A percentile compares a stretch with the other conserved stretches of the same genome.
Evolutionary conservation across 164 flowering plant species (phyloP).

Genomic region (Vitis rotundifolia): DNA sequence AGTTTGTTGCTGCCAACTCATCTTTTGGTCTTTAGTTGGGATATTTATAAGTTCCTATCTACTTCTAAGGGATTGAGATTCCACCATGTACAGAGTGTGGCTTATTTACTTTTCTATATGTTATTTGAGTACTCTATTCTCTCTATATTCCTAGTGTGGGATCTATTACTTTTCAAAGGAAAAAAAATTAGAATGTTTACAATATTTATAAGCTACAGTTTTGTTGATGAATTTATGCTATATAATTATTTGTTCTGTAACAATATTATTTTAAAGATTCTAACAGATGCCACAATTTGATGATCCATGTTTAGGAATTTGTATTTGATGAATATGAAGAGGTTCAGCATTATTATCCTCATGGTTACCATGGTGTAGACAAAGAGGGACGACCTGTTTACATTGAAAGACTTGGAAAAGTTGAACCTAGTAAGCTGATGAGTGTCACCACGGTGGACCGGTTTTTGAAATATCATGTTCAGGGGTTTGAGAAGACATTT

Average conservation of each 20-base stretch:
- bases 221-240: no score
- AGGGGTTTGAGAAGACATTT: slow-evolving; percentile 82
- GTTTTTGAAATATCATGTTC: slow-evolving; percentile 73
- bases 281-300: not conserved
- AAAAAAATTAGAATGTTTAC: no score
- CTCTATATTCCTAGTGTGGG: no score
- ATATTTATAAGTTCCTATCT: not conserved
- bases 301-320: slow-evolving; percentile 45
- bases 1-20: not conserved
- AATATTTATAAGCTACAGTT: no score
- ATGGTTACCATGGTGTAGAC: slow-evolving; percentile 81
- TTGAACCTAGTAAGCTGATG: slow-evolving; percentile 68
- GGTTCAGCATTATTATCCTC: slow-evolving; percentile 66
- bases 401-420: slow-evolving; percentile 70
- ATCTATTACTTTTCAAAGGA: no score
- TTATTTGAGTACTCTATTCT: no score
- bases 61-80: not conserved
- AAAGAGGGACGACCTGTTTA: slow-evolving; percentile 71
- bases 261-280: not conserved
- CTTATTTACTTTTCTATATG: no score
- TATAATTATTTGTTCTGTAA: no score
- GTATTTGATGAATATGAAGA: slow-evolving; percentile 63
- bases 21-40: not conserved
- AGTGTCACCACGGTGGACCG: slow-evolving; percentile 66
- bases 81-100: no score